Evolutionary conservation across 352 stramenopile species (phyloP), one percentile per base, ranked within the genome.

Genomic region (Plasmopara viticola): DNA sequence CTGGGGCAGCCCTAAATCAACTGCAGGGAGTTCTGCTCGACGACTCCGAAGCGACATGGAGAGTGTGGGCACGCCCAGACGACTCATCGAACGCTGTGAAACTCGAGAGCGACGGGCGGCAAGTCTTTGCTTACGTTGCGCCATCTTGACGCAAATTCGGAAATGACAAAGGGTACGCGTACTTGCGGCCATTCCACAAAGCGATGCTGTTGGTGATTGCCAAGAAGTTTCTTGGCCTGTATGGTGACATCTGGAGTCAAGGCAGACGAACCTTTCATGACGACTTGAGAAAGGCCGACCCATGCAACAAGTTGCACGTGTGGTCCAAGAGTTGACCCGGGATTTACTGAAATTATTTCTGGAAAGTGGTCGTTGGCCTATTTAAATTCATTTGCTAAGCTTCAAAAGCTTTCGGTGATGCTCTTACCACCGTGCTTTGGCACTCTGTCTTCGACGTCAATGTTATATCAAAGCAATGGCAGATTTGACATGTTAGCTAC

Each of bases 1-100:
- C 40, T 75, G 64, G 10, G 53, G 49, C 14, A 64, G 29, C 3
- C 47, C 44, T 38, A 72, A 49, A 6, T 14, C 41, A 35, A 66
- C 34, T 14, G 47, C 48, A n/a, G 53, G 48, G 18, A 64, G 51
- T 28, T 61, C 46, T 4, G 54, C 58, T 13, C 54, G 54, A 59
- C 54, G 62, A 47, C 47, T 64, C 10, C 51, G 51, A 7, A 67
- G 29, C 17, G 58, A 66, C 58, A 70, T 70, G 40, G 53, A 64
- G 40, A 58, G 51, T n/a, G 52, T 28, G 15, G 62, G 52, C 9
- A 66, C 58, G 18, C 52, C 4, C 12, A 66, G 46, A 9, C 49
- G 58, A 30, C 12, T 34, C 34, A 56, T 47, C 17, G 58, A 54
- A 15, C 47, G 52, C 58, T 64, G 57, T 5, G 56, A 66, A 29